phyloP scores from a whole-genome alignment of 2,329 filamentous ascomycete species.

The Xylaria sp. region DNA sequence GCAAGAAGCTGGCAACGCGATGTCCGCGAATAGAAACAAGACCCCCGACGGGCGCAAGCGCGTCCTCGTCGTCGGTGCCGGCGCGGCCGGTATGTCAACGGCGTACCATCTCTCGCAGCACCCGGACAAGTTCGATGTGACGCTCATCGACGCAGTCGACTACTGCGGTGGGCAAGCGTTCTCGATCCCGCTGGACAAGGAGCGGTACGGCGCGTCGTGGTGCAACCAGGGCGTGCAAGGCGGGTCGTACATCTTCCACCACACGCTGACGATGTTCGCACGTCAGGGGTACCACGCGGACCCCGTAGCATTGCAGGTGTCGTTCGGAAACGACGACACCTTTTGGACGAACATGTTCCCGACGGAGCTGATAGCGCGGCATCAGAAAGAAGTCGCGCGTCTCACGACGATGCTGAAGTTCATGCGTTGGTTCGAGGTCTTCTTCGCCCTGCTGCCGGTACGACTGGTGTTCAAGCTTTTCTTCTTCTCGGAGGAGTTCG shows the following conservation, averaged over 20 bases:
- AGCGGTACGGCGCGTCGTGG: slow-evolving; percentile 69
- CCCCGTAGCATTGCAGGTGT: slow-evolving; percentile 65
- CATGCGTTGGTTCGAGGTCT: slow-evolving; percentile 63
- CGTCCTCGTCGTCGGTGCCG: slow-evolving; percentile 56
- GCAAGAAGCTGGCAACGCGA: slow-evolving; percentile 35
- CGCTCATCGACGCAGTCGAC: slow-evolving; percentile 65
- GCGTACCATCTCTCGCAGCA: slow-evolving; percentile 69
- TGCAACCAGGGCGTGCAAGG: slow-evolving; percentile 71
- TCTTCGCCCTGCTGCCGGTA: slow-evolving; percentile 63
- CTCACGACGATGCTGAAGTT: slow-evolving; percentile 62
- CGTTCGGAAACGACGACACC: slow-evolving; percentile 64
- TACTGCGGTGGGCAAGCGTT: slow-evolving; percentile 73
- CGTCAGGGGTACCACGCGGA: slow-evolving; percentile 64
- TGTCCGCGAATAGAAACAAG: slow-evolving; percentile 42
- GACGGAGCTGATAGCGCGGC: slow-evolving; percentile 61
- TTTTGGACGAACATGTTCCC: slow-evolving; percentile 70
- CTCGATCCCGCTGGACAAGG: slow-evolving; percentile 68
- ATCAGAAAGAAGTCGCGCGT: slow-evolving; percentile 61
- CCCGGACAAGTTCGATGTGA: slow-evolving; percentile 69
- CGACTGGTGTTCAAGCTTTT: slow-evolving; percentile 48
- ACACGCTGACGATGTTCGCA: slow-evolving; percentile 69
- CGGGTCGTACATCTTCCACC: slow-evolving; percentile 68
- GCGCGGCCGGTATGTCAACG: slow-evolving; percentile 63
- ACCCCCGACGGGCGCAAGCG: slow-evolving; percentile 46
- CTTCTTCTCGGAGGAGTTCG: slow-evolving; percentile 50